Percentiles rank a stretch among this genome's conserved stretches.
phyloP scores from a whole-genome alignment of 2,329 filamentous ascomycete species.

The Colletotrichum sp. region DNA sequence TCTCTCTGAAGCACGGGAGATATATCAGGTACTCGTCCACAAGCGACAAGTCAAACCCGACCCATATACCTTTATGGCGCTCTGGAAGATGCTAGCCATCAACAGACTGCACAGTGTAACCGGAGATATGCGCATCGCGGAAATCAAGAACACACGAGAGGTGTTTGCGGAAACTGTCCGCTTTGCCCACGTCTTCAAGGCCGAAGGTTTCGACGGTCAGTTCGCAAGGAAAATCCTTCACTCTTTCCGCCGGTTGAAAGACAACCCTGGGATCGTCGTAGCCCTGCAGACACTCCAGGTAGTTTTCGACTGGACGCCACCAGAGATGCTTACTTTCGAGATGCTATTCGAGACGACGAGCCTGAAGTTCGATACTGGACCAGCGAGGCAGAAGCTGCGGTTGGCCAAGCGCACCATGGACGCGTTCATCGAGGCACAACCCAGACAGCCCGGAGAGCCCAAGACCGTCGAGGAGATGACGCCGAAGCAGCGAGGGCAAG shows the following conservation, averaged over 20 bases:
- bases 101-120: conserved; percentile 49
- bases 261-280: conserved; percentile 49
- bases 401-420: conserved; percentile 48
- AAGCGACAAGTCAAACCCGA: conserved; percentile 61
- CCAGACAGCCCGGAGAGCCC: conserved; percentile 25
- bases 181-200: conserved; percentile 48
- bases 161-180: conserved; percentile 56
- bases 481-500: conserved; percentile 36
- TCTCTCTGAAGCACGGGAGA: conserved; percentile 54
- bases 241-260: conserved; percentile 51
- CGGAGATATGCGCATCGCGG: conserved; percentile 28
- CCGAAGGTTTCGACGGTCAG: conserved; percentile 47
- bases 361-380: conserved; percentile 44
- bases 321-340: conserved; percentile 52
- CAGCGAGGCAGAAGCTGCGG: conserved; percentile 44
- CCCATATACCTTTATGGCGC: conserved; percentile 69
- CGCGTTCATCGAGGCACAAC: conserved; percentile 21
- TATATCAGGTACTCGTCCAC: conserved; percentile 59
- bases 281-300: conserved; percentile 48
- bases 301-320: conserved; percentile 46
- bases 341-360: conserved; percentile 48
- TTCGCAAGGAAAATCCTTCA: conserved; percentile 55
- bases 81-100: conserved; percentile 65
- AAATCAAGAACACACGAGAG: conserved; percentile 39
- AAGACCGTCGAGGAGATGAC: conserved; percentile 39